phyloP scores from a whole-genome alignment of 495 filamentous ascomycete species.

The Penicillium atrosanguineum region DNA sequence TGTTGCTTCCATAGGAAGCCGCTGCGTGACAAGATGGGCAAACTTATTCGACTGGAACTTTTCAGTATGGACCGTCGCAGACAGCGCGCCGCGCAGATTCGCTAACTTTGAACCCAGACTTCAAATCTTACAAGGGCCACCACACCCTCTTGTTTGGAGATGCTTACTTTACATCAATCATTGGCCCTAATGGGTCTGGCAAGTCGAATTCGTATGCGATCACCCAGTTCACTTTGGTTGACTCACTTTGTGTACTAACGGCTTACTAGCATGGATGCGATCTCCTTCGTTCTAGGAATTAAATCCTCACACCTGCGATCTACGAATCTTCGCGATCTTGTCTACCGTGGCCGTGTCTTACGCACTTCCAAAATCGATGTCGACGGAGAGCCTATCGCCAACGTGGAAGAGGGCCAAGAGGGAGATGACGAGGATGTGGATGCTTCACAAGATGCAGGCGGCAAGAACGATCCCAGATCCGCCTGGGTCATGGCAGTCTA shows the following conservation, averaged over 20 bases:
- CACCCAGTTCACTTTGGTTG: neutral
- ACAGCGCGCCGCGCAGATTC: neutral
- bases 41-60: conserved; percentile 91
- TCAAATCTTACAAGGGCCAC: conserved; percentile 99
- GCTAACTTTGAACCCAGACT: conserved; percentile 61
- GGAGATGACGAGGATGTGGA: conserved; percentile 35
- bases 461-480: conserved; percentile 75
- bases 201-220: conserved; percentile 97
- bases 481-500: conserved; percentile 99
- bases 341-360: conserved; percentile 94
- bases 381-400: conserved; percentile 69
- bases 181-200: conserved; percentile 98
- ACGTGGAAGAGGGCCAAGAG: conserved; percentile 49
- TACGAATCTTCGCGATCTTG: conserved; percentile 87
- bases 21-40: conserved; percentile 61
- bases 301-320: conserved; percentile 97
- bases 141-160: conserved; percentile 94
- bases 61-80: conserved; percentile 62
- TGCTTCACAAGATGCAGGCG: conserved; percentile 48
- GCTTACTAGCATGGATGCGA: conserved; percentile 85
- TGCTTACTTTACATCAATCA: conserved; percentile 98
- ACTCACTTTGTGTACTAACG: conserved; percentile 19
- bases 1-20: conserved; percentile 32
- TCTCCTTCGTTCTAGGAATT: conserved; percentile 97
- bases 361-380: conserved; percentile 89